Evolutionary conservation across 805 yeast genomes (phyloP), one percentile per base, ranked within the genome.

Genomic region (Yamadazyma ubonensis): DNA sequence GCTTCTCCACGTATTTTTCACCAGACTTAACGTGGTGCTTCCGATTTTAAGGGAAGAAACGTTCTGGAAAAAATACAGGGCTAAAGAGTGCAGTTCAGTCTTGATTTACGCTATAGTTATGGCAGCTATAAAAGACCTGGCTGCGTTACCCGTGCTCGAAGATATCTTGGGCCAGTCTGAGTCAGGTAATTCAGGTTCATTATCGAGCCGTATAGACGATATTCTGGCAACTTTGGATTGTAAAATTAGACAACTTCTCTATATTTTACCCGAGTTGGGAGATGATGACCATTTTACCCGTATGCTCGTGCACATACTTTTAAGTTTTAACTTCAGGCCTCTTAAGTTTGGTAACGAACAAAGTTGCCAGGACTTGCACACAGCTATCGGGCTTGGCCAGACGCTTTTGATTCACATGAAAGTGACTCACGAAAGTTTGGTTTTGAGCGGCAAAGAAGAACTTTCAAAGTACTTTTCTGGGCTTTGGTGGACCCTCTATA

Each of bases 401-500:
- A 15, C 48, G 6, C 12, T 49, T 3, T 33, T 39, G 17, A 41
- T 44, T 7, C 50, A 46, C 25, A 21, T 40, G 27, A 21, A 36
- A 11, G 12, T 15, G 11, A 29, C 29, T n/a, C 41, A 46, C 31
- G 32, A 33, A 7, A 33, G 28, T 7, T 27, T 44, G 18, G 27
- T 41, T 5, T 15, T 14, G 5, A 18, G 27, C 3, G 43, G 42
- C 3, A 9, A 35, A 16, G n/a, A 16, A 7, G 36, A 14, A 3
- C 35, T 32, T 22, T 33, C 56, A 23, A 43, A 39, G 3, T 58
- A 59, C 33, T 44, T 55, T 12, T 11, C 26, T 7, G 50, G 56
- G 29, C 42, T 64, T 14, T 65, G 67, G 65, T 65, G 69, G 69
- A 46, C 54, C 31, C 51, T 63, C 32, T 63, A 51, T 39, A 42